phyloP scores from a whole-genome alignment of 1,284 basidiomycete genomes.

The Leccinum angustisporum region DNA sequence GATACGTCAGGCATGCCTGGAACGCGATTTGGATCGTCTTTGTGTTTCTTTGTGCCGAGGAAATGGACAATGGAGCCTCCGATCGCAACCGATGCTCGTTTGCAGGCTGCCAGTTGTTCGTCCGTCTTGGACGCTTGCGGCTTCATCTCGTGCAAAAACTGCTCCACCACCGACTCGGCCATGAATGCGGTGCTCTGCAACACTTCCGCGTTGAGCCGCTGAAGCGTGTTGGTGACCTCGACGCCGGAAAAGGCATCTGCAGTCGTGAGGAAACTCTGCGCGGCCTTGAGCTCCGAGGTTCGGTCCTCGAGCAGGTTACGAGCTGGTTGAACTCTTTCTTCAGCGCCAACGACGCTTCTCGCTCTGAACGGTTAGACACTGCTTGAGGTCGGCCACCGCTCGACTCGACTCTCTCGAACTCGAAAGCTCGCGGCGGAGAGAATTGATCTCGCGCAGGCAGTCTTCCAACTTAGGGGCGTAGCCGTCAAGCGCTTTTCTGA shows the following conservation, averaged over 20 bases:
- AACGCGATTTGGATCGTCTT: slow-evolving; percentile 37
- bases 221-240: slow-evolving; percentile 35
- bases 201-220: slow-evolving; percentile 36
- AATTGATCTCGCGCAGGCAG: slow-evolving; percentile 16
- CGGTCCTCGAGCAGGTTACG: slow-evolving; percentile 30
- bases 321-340: slow-evolving; percentile 33
- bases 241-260: slow-evolving; percentile 34
- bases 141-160: slow-evolving; percentile 20
- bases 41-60: slow-evolving; percentile 30
- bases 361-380: slow-evolving; percentile 19
- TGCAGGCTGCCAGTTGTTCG: slow-evolving; percentile 29
- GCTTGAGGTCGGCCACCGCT: slow-evolving; percentile 19
- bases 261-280: slow-evolving; percentile 36
- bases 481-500: slow-evolving; percentile 23
- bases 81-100: slow-evolving; percentile 21
- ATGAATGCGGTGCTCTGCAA: slow-evolving; percentile 37
- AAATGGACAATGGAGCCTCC: slow-evolving; percentile 29
- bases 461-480: slow-evolving; percentile 21
- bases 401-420: slow-evolving; percentile 16
- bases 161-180: slow-evolving; percentile 36
- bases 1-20: slow-evolving; percentile 31
- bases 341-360: slow-evolving; percentile 32
- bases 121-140: slow-evolving; percentile 12
- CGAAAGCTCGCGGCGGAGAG: slow-evolving; percentile 21
- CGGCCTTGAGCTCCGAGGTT: slow-evolving; percentile 38